Percentiles rank a stretch among this genome's conserved stretches.
Conservation (phyloP, 768 basidiomycete genomes). For the Russula compacta region DNA sequence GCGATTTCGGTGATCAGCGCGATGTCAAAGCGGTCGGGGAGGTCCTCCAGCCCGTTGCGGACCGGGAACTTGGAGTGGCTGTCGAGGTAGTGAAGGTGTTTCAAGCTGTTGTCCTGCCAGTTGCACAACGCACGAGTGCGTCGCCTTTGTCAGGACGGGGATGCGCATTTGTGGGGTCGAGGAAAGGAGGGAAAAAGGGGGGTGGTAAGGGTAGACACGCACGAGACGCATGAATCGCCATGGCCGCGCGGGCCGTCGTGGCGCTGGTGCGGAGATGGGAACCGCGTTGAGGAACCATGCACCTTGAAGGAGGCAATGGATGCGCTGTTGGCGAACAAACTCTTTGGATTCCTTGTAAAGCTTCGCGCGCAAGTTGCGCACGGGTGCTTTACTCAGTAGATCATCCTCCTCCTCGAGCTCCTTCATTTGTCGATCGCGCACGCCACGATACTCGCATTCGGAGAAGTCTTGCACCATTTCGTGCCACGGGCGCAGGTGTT, state of each 20-base stretch:
- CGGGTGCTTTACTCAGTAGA: conserved; percentile 72
- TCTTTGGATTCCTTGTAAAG: conserved; percentile 86
- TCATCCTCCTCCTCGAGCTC: conserved; percentile 87
- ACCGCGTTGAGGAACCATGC: conserved; percentile 88
- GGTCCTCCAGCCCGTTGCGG: conserved; percentile 74
- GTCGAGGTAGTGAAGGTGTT: conserved; percentile 81
- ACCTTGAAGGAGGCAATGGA: conserved; percentile 80
- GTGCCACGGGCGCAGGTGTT: conserved; percentile 72
- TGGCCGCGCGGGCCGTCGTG: conserved; percentile 48
- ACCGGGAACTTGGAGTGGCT: conserved; percentile 71
- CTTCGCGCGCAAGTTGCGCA: conserved; percentile 75
- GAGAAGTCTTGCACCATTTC: conserved; percentile 75
- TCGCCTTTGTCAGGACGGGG: background rate
- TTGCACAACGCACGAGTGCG: background rate
- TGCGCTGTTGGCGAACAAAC: conserved; percentile 81
- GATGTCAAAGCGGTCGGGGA: conserved; percentile 80
- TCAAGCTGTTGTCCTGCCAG: conserved; percentile 60
- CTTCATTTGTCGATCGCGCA: conserved; percentile 83
- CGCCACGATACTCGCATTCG: conserved; percentile 76
- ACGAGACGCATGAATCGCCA: conserved; percentile 90
- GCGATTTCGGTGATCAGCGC: conserved; percentile 71
- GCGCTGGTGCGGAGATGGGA: conserved; percentile 34
- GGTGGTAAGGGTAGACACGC: conserved; percentile 18
- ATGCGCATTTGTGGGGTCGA: background rate
- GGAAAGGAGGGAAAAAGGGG: background rate